Evolutionary conservation across 768 basidiomycete species (phyloP), one percentile per base, ranked within the genome.

Genomic region (Flagelloscypha sp.): DNA sequence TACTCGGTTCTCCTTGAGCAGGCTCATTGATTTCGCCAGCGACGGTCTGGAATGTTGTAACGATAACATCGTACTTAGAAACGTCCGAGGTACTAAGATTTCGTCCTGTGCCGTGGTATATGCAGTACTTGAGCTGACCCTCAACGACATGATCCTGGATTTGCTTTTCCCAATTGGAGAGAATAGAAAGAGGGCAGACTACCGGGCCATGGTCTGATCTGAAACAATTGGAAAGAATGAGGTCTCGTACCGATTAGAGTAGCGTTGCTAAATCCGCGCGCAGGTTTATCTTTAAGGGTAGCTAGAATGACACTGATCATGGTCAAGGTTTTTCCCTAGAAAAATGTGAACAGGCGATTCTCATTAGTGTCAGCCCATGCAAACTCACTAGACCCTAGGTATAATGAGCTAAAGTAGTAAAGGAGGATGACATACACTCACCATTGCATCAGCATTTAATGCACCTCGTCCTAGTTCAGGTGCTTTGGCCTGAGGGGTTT

Each of bases 371-470:
- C 33, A 4, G 16, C 17, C 2, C 15, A 13, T 37, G 11, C 16
- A n/a, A 35, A 43, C 55, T 32, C 53, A 68, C 68, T 55, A 71
- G 54, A 21, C 68, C 68, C 69, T 71, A 31, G 13, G 40, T 35
- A 33, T 35, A 24, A 24, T 20, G n/a, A 27, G 30, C 16, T 31
- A 10, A 36, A 13, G 13, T 22, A 0, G 12, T 7, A 20, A 19
- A 15, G 15, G 15, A 19, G 18, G 17, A 17, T 9, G 27, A 28
- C 12, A 37, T 24, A 32, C 31, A 41, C 36, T 18, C 35, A 67
- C 90, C 92, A 95, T 95, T 25, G 85, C 84, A 57, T 94, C 92
- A 1, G 83, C 90, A 38, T 84, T 77, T 33, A 94, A 62, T 2
- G 86, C 90, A n/a, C 92, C 92, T 48, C 79, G 65, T 7, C 88